Percentiles rank a stretch among this genome's conserved stretches.
phyloP scores from a whole-genome alignment of 768 basidiomycete species.

The Rhizopogon vesiculosus region DNA sequence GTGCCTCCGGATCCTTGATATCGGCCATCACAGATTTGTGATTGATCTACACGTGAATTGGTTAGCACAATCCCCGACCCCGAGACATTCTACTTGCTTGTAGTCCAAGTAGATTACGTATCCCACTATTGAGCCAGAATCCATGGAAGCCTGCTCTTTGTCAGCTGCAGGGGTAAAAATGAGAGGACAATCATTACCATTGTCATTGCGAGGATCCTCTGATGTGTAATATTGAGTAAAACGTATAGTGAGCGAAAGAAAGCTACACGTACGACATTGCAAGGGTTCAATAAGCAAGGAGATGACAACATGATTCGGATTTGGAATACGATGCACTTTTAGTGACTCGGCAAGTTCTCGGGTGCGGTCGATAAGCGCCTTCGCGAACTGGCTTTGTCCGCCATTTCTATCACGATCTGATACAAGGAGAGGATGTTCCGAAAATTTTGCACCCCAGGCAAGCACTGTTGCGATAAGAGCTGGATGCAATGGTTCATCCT shows the following conservation, averaged over 20 bases:
- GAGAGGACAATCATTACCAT: constrained; percentile 41
- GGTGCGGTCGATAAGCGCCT: constrained; percentile 72
- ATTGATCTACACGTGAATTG: constrained; percentile 55
- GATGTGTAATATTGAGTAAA: constrained; percentile 7
- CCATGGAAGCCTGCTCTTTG: constrained; percentile 64
- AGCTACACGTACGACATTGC: constrained; percentile 71
- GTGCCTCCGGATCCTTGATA: constrained; percentile 69
- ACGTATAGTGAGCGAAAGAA: constrained; percentile 1
- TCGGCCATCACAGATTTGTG: constrained; percentile 74
- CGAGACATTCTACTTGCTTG: constrained; percentile 38
- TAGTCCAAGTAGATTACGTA: constrained; percentile 74
- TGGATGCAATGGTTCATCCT: constrained; percentile 53
- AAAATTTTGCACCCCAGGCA: constrained; percentile 92
- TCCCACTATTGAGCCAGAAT: constrained; percentile 78
- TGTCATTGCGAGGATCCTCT: constrained; percentile 73
- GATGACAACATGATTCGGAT: constrained; percentile 77
- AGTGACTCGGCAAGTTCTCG: constrained; percentile 83
- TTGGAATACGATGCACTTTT: constrained; percentile 80
- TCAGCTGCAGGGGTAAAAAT: constrained; percentile 11
- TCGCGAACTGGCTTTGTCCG: constrained; percentile 74
- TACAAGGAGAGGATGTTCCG: constrained; percentile 81
- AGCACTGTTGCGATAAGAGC: constrained; percentile 82
- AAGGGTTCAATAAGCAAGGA: constrained; percentile 77
- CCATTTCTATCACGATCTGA: constrained; percentile 69
- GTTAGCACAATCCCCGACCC: constrained; percentile 5